Evolutionary conservation across 441 rosid species (phyloP).

Genomic region (Populus trichocarpa): DNA sequence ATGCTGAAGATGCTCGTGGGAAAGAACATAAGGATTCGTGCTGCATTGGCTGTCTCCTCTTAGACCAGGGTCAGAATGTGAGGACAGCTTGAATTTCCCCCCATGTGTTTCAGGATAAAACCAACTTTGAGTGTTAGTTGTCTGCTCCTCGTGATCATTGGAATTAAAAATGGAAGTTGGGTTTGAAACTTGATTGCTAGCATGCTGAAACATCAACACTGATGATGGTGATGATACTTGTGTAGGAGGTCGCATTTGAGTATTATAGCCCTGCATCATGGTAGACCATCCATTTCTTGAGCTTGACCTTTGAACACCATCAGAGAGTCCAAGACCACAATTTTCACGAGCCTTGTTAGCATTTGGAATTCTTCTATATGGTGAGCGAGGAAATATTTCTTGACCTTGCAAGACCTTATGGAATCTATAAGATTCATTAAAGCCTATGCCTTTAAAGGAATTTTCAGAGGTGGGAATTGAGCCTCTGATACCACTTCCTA

Average conservation of each 20-base stretch:
- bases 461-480: conserved; percentile 22
- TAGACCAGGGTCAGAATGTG: conserved; percentile 4
- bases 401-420: conserved; percentile 99
- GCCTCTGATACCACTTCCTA: conserved; percentile 31
- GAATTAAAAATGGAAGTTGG: conserved; percentile 14
- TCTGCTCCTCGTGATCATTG: conserved; percentile 26
- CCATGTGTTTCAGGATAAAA: conserved; percentile 23
- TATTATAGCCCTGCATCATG: conserved; percentile 34
- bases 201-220: conserved; percentile 58
- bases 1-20: conserved; percentile 23
- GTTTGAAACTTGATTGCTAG: conserved; percentile 30
- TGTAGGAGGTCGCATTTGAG: conserved; percentile 31
- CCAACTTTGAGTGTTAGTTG: conserved; percentile 5
- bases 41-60: conserved; percentile 19
- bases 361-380: conserved; percentile 31
- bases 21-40: conserved; percentile 15
- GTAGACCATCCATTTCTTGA: conserved; percentile 59
- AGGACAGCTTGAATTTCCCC: conserved; percentile 19
- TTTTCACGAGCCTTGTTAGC: conserved; percentile 29
- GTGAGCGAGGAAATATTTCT: conserved; percentile 62
- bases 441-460: conserved; percentile 46
- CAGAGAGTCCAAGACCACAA: conserved; percentile 40
- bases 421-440: conserved; percentile 61
- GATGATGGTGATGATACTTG: conserved; percentile 83
- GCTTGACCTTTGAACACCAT: conserved; percentile 36